Evolutionary conservation across 129 eudicot genomes (phyloP).

Genomic region (Flaveria linearis): DNA sequence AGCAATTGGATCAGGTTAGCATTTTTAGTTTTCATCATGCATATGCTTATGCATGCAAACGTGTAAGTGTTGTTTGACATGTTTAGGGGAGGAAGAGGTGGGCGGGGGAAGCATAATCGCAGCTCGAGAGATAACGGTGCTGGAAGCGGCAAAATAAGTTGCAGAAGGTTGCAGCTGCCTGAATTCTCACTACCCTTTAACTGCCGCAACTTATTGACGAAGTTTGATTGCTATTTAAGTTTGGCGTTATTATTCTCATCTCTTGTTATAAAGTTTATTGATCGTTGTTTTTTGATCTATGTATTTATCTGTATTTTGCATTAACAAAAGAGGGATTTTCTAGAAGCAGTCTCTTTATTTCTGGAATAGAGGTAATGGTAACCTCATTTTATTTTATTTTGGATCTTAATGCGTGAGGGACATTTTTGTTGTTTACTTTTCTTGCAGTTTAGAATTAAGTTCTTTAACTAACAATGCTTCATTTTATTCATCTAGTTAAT

Average conservation of each 20-base stretch:
- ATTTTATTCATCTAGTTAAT: background rate
- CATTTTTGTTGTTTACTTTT: no score
- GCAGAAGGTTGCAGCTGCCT: constrained; percentile 61
- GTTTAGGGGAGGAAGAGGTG: constrained; percentile 73
- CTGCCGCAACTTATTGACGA: background rate
- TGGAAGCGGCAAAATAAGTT: constrained; percentile 59
- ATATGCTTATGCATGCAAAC: background rate
- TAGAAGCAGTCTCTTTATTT: no score
- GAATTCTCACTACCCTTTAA: background rate
- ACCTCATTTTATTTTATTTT: no score
- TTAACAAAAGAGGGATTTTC: no score
- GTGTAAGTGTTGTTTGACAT: background rate
- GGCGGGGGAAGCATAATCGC: constrained; percentile 69
- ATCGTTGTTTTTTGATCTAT: background rate
- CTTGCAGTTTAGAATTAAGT: no score
- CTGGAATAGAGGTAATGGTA: no score
- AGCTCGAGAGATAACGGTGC: constrained; percentile 49
- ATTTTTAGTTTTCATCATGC: background rate
- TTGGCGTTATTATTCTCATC: background rate
- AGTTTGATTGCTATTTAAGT: background rate
- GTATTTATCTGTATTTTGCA: no score
- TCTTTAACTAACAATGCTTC: background rate
- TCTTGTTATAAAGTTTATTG: background rate
- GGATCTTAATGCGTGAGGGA: no score
- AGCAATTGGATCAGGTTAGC: constrained; percentile 64